Evolutionary conservation across 495 filamentous ascomycete genomes (phyloP).

Genomic region (Geoglossum glabrum): DNA sequence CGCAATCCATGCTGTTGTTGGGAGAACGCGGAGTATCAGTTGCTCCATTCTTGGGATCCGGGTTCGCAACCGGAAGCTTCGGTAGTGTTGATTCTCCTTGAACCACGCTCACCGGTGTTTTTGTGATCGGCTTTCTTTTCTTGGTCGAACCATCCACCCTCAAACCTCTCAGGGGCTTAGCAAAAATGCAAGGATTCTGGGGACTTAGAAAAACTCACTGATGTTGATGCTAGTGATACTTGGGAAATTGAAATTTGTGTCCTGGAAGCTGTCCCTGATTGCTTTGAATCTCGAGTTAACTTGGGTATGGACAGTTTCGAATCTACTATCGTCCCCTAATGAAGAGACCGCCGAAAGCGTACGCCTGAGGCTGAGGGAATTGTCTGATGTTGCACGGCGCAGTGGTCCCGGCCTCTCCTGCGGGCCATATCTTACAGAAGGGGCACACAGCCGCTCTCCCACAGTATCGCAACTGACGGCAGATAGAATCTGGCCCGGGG

Average conservation of each 20-base stretch:
- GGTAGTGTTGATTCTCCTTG: not conserved
- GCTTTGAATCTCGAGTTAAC: conserved; percentile 81
- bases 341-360: conserved; percentile 59
- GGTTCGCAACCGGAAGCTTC: not conserved
- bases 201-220: conserved; percentile 19
- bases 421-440: not conserved
- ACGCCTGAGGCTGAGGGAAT: conserved; percentile 17
- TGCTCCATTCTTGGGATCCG: not conserved
- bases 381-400: conserved; percentile 2
- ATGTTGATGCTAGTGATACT: conserved; percentile 28
- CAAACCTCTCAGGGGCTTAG: not conserved
- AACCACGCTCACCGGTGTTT: not conserved
- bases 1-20: not conserved
- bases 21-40: not conserved
- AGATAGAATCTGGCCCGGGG: not conserved
- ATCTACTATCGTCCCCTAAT: conserved; percentile 69
- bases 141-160: not conserved
- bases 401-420: not conserved
- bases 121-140: not conserved
- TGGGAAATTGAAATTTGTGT: conserved; percentile 54
- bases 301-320: conserved; percentile 54
- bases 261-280: conserved; percentile 70
- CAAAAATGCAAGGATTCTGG: not conserved
- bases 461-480: not conserved
- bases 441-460: not conserved